phyloP scores from a whole-genome alignment of 2,329 filamentous ascomycete genomes.

The Apiospora aurea region DNA sequence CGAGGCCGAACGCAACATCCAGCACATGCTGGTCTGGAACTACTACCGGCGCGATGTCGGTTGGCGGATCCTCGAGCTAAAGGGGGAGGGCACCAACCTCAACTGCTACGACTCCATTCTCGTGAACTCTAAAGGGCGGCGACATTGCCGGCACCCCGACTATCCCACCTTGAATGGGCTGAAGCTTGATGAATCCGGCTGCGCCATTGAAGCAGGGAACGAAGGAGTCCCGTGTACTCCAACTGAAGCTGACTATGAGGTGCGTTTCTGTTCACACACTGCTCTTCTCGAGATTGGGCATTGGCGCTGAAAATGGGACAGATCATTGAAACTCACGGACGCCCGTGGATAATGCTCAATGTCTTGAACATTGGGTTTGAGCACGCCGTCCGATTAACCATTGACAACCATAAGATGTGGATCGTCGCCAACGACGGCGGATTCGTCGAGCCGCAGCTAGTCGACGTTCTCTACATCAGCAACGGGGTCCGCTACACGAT shows the following conservation, averaged over 20 bases:
- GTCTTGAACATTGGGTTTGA: conserved; percentile 32
- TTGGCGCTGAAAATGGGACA: background rate
- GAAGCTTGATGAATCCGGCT: conserved; percentile 28
- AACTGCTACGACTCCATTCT: conserved; percentile 36
- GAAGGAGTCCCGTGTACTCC: conserved; percentile 24
- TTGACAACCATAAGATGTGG: conserved; percentile 36
- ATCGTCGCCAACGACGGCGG: conserved; percentile 36
- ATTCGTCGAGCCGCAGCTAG: conserved; percentile 30
- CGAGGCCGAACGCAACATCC: conserved; percentile 30
- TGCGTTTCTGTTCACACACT: background rate
- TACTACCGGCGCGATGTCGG: conserved; percentile 31
- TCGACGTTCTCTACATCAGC: conserved; percentile 30
- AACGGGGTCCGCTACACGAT: conserved; percentile 33
- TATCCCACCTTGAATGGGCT: conserved; percentile 28
- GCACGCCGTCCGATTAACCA: conserved; percentile 30
- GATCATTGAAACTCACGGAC: conserved; percentile 31
- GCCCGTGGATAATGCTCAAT: conserved; percentile 32
- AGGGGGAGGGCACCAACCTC: conserved; percentile 31
- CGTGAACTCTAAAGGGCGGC: conserved; percentile 37
- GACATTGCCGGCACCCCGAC: conserved; percentile 32
- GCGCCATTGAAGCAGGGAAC: conserved; percentile 26
- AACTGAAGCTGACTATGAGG: conserved; percentile 26
- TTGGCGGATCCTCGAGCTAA: conserved; percentile 31
- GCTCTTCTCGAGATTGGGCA: fast-evolving
- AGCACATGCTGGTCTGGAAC: conserved; percentile 31